A percentile compares a stretch with the other conserved stretches of the same genome.
phyloP scores from a whole-genome alignment of 371 early-diverging fungal species.

The Mortierella sp. region DNA sequence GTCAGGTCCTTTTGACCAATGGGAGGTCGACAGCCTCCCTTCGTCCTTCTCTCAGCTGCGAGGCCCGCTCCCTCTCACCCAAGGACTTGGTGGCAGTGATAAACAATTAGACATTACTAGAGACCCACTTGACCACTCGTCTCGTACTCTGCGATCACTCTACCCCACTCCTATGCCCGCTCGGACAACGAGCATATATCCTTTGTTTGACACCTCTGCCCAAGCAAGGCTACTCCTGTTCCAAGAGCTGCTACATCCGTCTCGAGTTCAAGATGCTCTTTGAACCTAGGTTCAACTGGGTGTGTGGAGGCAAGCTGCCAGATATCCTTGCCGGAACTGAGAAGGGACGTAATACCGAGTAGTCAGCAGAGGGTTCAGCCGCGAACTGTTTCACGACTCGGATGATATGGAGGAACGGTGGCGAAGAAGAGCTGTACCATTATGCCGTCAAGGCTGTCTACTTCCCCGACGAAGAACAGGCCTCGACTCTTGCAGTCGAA shows the following conservation, averaged over 20 bases:
- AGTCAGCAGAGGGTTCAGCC: conserved; percentile 73
- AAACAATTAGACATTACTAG: conserved; percentile 20
- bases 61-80: conserved; percentile 13
- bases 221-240: conserved; percentile 14
- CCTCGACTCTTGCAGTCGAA: conserved; percentile 22
- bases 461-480: conserved; percentile 23
- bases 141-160: conserved; percentile 24
- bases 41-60: conserved; percentile 11
- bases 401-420: conserved; percentile 72
- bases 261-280: conserved; percentile 42
- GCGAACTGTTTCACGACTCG: conserved; percentile 72
- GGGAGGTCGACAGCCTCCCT: conserved; percentile 19
- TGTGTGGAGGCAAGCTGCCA: conserved; percentile 64
- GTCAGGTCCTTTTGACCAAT: conserved; percentile 6
- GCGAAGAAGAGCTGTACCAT: conserved; percentile 77
- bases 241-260: conserved; percentile 27
- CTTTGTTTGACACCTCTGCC: conserved; percentile 21
- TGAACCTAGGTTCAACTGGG: conserved; percentile 44
- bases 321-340: conserved; percentile 64
- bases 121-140: conserved; percentile 11
- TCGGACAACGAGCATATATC: conserved; percentile 21
- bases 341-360: conserved; percentile 60
- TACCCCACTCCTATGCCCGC: conserved; percentile 34
- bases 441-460: conserved; percentile 68
- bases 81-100: conserved; percentile 2